Percentiles rank a stretch among this genome's conserved stretches.
These are phyloP conservation scores for Colletotrichum graminicola DNA, from an alignment of 2,329 filamentous ascomycete genomes.

Conservation along the genomic window DNA sequence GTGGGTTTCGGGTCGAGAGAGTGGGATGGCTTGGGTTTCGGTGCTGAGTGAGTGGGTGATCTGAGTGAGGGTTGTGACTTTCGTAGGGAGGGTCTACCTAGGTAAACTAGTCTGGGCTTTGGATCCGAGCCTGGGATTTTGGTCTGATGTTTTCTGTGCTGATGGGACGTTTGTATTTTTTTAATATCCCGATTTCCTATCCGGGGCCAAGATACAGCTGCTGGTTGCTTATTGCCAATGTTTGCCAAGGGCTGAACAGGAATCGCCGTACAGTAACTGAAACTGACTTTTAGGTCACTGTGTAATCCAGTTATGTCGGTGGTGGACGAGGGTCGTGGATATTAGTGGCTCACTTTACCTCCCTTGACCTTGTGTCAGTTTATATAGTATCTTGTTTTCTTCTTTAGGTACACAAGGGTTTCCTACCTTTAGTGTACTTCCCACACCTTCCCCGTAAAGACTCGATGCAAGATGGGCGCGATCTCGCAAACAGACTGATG, in stretches of 20 bases:
- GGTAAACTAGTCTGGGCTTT: not conserved
- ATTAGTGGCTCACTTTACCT: not conserved
- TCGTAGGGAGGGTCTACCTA: conserved; percentile 11
- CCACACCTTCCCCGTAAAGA: not conserved
- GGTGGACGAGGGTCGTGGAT: conserved; percentile 5
- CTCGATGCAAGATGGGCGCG: conserved; percentile 2
- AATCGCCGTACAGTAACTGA: not conserved
- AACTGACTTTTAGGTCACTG: not conserved
- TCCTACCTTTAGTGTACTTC: conserved; percentile 27
- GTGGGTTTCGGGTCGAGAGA: conserved; percentile 20
- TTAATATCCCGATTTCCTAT: conserved; percentile 10
- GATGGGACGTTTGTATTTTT: conserved; percentile 19
- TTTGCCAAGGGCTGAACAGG: not conserved
- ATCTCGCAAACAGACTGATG: not conserved
- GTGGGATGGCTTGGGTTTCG: conserved; percentile 14
- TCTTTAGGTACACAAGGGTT: conserved; percentile 16
- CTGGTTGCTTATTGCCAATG: conserved; percentile 22
- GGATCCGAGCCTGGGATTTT: conserved; percentile 15
- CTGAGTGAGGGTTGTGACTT: conserved; percentile 16
- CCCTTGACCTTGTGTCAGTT: conserved; percentile 16
- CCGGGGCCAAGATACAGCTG: conserved; percentile 6
- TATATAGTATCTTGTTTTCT: conserved; percentile 16
- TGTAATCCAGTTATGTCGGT: not conserved
- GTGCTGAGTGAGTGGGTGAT: conserved; percentile 17
- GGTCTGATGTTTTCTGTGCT: conserved; percentile 14